These are phyloP conservation scores for Sporothrix brasiliensis DNA, from an alignment of 2,329 filamentous ascomycete genomes.

Conservation along the genomic window DNA sequence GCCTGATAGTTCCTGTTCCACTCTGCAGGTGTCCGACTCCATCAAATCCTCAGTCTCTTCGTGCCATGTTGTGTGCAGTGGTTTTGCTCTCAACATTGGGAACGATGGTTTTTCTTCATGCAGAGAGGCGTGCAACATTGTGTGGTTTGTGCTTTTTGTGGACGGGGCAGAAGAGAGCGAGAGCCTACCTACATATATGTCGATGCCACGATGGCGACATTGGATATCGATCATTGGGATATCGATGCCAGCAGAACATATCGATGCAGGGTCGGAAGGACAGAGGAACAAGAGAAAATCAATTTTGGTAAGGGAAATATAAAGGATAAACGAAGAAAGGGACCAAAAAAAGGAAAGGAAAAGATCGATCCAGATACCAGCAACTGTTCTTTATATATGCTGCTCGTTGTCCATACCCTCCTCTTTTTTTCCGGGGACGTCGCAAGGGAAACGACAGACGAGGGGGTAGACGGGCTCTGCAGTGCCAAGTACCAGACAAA, in stretches of 20 bases:
- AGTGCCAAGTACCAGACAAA: neutral
- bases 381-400: slow-evolving; percentile 8
- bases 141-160: neutral
- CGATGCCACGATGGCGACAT: neutral
- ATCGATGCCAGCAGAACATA: neutral
- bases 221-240: neutral
- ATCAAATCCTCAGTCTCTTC: neutral
- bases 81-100: slow-evolving; percentile 35
- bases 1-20: too few species aligned
- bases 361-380: neutral
- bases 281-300: neutral
- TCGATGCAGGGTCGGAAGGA: neutral
- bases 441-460: neutral
- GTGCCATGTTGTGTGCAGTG: neutral
- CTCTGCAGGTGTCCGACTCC: neutral
- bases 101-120: slow-evolving; percentile 35
- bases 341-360: neutral
- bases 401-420: neutral
- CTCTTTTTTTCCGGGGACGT: too few species aligned
- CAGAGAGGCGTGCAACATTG: neutral
- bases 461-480: neutral
- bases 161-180: neutral
- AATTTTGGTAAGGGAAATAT: neutral
- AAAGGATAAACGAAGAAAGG: neutral
- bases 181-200: slow-evolving; percentile 17